Conservation (phyloP, 2,329 filamentous ascomycete species). For the Paecilomyces sp. region DNA sequence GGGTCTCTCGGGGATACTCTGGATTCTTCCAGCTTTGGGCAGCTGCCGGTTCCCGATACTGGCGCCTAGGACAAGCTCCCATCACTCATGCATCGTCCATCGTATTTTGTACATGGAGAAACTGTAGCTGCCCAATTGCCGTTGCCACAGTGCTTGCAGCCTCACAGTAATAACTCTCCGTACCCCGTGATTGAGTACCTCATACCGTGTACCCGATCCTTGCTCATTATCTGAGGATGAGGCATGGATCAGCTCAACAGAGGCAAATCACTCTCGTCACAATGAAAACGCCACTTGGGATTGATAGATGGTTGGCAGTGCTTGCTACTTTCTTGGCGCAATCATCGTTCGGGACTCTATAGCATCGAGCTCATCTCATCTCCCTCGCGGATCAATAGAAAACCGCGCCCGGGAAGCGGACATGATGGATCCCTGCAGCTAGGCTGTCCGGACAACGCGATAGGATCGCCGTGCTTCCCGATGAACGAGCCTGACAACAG, state of each 20-base stretch:
- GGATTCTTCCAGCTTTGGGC: not conserved
- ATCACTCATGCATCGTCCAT: not conserved
- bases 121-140: not conserved
- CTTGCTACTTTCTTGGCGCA: too few species aligned
- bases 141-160: not conserved
- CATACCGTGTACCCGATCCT: too few species aligned
- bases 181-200: too few species aligned
- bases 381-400: not conserved
- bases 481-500: not conserved
- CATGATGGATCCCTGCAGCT: not conserved
- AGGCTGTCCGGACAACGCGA: not conserved
- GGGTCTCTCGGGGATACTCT: not conserved
- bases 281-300: too few species aligned
- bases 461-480: not conserved
- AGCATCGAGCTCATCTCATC: not conserved
- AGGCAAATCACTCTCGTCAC: too few species aligned
- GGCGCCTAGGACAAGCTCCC: not conserved
- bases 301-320: not conserved
- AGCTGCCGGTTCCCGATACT: not conserved
- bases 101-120: not conserved
- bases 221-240: too few species aligned
- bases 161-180: too few species aligned
- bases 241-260: too few species aligned
- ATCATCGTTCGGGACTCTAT: too few species aligned
- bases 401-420: not conserved